Base-by-base conservation (phyloP, 768 basidiomycete species). In the Erythrobasidium yunnanense region DNA sequence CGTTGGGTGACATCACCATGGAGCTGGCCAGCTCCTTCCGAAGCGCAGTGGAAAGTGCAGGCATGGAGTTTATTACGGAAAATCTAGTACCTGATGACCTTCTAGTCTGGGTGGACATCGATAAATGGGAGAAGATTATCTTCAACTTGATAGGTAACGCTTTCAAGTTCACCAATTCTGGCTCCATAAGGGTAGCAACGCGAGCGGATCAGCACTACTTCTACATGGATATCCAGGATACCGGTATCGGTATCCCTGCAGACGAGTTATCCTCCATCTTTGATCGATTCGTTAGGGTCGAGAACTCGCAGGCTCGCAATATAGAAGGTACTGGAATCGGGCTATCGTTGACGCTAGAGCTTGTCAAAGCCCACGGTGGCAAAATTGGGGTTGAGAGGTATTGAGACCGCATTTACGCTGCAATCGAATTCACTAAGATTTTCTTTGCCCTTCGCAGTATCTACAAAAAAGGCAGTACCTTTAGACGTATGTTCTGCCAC, bases 1-100 rank as follows among this genome's bases (percentile, higher is more conserved):
- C 42, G 17, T 23, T 68, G 7, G 63, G 49, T 18, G 17, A 30
- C 63, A 45, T 68, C 8, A 68, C 67, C 4, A n/a, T 32, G 1
- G 67, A 68, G 33, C 60, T 68, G 8, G 67, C 67, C 4, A 65
- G 63, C 45, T 65, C 63, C 33, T 68, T 68, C 60, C 25, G 62
- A 13, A 27, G 30, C 32, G 62, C 67, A 17, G 49, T 68, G 5
- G 67, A 68, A 34, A n/a, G 30, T 45, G 67, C 67, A 5, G 62
- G 62, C 17, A 68, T 68, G 3, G 32, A 51, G 18, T 65, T 62
- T 42, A 29, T 52, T 4, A 42, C 56, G n/a, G 62, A 65, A 30
- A 68, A 52, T 20, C 62, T 25, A 2, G 23, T 25, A 46, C 65
- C 65, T 6, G 32, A 47, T 15, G 67, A 68, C 25, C 4, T 30